These are phyloP conservation scores for Endotrypanum monterogeii DNA, from an alignment of 208 protist species.

Conservation along the genomic window DNA sequence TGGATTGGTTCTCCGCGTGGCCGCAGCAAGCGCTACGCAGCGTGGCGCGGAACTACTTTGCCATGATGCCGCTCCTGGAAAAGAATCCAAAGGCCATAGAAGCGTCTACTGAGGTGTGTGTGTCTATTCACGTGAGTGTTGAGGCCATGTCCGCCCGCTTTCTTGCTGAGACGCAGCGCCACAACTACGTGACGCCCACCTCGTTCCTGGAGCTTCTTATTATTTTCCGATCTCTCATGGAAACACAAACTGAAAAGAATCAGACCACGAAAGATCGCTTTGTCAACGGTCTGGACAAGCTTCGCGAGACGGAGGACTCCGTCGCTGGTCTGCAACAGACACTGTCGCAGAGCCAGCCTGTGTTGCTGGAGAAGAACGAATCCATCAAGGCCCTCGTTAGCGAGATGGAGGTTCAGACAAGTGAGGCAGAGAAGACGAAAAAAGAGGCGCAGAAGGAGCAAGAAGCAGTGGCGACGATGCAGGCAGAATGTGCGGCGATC, in stretches of 20 bases:
- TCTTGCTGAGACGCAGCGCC: slow-evolving; percentile 89
- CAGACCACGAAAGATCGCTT: slow-evolving; percentile 85
- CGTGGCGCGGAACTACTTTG: slow-evolving; percentile 93
- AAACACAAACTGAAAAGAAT: slow-evolving; percentile 82
- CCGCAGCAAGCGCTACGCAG: slow-evolving; percentile 93
- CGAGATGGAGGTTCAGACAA: slow-evolving; percentile 94
- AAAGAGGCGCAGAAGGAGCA: slow-evolving; percentile 92
- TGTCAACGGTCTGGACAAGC: slow-evolving; percentile 94
- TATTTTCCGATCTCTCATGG: slow-evolving; percentile 90
- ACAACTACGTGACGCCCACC: slow-evolving; percentile 99
- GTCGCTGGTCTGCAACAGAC: slow-evolving; percentile 94
- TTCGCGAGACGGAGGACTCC: slow-evolving; percentile 93
- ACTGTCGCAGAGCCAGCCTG: slow-evolving; percentile 95
- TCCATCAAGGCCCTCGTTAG: slow-evolving; percentile 95
- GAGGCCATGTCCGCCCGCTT: slow-evolving; percentile 89
- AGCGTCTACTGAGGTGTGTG: slow-evolving; percentile 91
- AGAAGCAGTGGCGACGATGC: slow-evolving; percentile 91
- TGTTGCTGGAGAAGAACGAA: slow-evolving; percentile 93
- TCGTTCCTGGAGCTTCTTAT: slow-evolving; percentile 97
- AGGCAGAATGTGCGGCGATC: slow-evolving; percentile 93
- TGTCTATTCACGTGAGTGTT: slow-evolving; percentile 95
- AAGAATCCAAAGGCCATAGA: slow-evolving; percentile 43
- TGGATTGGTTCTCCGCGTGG: slow-evolving; percentile 99
- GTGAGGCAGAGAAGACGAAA: slow-evolving; percentile 93
- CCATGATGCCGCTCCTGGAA: slow-evolving; percentile 42